Evolutionary conservation across 306 rosid genomes (phyloP).

Genomic region (Quillaja saponaria): DNA sequence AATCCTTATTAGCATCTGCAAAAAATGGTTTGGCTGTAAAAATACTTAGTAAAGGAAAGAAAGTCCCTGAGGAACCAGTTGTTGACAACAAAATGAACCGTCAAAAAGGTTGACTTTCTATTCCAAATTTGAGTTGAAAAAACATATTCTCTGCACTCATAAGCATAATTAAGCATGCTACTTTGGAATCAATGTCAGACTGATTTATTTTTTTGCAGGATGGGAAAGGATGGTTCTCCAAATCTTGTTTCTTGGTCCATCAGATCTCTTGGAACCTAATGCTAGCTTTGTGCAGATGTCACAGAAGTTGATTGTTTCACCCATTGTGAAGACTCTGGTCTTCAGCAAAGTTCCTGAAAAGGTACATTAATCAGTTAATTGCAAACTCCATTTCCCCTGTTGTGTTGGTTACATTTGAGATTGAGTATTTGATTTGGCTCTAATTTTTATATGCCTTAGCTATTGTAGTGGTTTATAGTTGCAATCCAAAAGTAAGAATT

Average conservation of each 20-base stretch:
- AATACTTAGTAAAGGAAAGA: conserved; percentile 80
- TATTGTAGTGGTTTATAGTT: too few relatives aligned
- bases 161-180: neutral
- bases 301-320: conserved; percentile 92
- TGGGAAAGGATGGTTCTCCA: conserved; percentile 99
- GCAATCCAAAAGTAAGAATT: too few relatives aligned
- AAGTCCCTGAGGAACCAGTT: conserved; percentile 80
- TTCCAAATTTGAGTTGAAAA: neutral
- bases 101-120: conserved; percentile 63
- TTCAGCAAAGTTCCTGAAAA: conserved; percentile 94
- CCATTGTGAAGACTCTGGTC: conserved; percentile 89
- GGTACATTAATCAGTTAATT: conserved; percentile 57
- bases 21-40: conserved; percentile 92
- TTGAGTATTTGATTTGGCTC: too few relatives aligned
- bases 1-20: conserved; percentile 86
- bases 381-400: too few relatives aligned
- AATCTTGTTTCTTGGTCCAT: conserved; percentile 94
- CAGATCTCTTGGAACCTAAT: conserved; percentile 88
- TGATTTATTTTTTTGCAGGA: conserved; percentile 49
- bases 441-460: too few relatives aligned
- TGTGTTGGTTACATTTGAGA: too few relatives aligned
- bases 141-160: too few relatives aligned
- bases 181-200: conserved; percentile 16
- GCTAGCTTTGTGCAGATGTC: conserved; percentile 90
- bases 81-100: conserved; percentile 69